phyloP scores from a whole-genome alignment of 2,329 filamentous ascomycete species.

The Pezicula rhizophila region DNA sequence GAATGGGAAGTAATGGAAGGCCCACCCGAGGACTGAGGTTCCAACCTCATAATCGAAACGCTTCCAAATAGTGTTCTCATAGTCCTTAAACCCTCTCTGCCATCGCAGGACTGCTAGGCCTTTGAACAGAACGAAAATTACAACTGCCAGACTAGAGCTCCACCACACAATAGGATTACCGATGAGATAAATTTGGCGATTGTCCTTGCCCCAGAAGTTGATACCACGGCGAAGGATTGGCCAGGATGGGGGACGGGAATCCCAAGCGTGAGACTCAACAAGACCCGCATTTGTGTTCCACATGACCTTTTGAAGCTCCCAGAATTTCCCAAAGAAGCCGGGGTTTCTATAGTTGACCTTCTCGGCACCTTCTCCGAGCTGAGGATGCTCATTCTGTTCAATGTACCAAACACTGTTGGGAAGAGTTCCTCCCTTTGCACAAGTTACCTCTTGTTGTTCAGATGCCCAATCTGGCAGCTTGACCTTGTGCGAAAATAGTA shows the following conservation, averaged over 20 bases:
- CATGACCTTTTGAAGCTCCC: conserved; percentile 96
- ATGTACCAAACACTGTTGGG: conserved; percentile 98
- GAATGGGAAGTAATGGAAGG: conserved; percentile 98
- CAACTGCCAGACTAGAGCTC: conserved; percentile 73
- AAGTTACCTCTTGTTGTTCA: conserved; percentile 98
- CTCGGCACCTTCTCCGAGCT: conserved; percentile 68
- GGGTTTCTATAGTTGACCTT: conserved; percentile 95
- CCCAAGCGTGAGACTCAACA: conserved; percentile 95
- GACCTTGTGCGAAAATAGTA: conserved; percentile 96
- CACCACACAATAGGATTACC: conserved; percentile 96
- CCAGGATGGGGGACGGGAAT: conserved; percentile 91
- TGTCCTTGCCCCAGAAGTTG: conserved; percentile 96
- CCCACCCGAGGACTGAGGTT: conserved; percentile 85
- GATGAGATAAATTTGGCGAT: conserved; percentile 93
- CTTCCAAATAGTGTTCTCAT: conserved; percentile 76
- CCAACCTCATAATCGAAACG: conserved; percentile 97
- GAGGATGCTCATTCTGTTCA: conserved; percentile 81
- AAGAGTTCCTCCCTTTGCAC: conserved; percentile 81
- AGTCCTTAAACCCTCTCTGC: conserved; percentile 90
- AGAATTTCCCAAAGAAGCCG: conserved; percentile 96
- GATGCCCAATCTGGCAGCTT: conserved; percentile 98
- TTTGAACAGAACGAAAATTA: conserved; percentile 77
- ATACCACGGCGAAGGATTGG: conserved; percentile 88
- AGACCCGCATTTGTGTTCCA: conserved; percentile 97
- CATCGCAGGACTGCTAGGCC: conserved; percentile 80